Evolutionary conservation across 75 land plant species (phyloP), one percentile per base, ranked within the genome.

Genomic region (Selaginella tamariscina): DNA sequence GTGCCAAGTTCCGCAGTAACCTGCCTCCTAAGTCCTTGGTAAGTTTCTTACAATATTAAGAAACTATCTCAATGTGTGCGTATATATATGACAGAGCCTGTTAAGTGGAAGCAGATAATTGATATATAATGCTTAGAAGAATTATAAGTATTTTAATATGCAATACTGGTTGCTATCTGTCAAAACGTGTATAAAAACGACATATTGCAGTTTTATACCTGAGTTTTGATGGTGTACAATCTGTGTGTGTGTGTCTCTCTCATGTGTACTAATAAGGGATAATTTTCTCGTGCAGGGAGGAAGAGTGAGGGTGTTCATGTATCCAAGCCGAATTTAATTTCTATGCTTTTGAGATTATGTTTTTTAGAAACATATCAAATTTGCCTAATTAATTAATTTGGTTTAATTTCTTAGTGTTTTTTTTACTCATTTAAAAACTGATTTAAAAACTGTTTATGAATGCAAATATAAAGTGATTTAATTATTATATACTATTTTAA

Each of bases 251-350:
- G 54, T 49, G 11, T 49, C 18, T 49, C 18, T 13, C 54, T 49
- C 54, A 13, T 13, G 9, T 60, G 23, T 15, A 18, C 64, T 15
- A 15, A 9, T 18, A 15, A 9, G 22, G n/a, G n/a, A n/a, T n/a
- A n/a, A n/a, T n/a, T 23, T 54, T 56, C 15, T 28, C 22, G 32
- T 63, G 60, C 80, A 87, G 89, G 92, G 93, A 24, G 79, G 60
- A 20, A 82, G 73, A 67, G 93, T 88, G 2, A 75, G 93, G 59
- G 93, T 88, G 29, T 88, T 86, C 79, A 86, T 88, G 93, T 88
- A 88, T 73, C 93, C 93, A 27, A 88, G 93, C 83, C 77, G 86
- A 68, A 88, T 88, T 31, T 88, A 56, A 87, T n/a, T n/a, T n/a
- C n/a, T n/a, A n/a, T n/a, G n/a, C n/a, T n/a, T n/a, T n/a, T n/a